phyloP scores from a whole-genome alignment of 2,329 filamentous ascomycete species.

The Xylaria sp. region DNA sequence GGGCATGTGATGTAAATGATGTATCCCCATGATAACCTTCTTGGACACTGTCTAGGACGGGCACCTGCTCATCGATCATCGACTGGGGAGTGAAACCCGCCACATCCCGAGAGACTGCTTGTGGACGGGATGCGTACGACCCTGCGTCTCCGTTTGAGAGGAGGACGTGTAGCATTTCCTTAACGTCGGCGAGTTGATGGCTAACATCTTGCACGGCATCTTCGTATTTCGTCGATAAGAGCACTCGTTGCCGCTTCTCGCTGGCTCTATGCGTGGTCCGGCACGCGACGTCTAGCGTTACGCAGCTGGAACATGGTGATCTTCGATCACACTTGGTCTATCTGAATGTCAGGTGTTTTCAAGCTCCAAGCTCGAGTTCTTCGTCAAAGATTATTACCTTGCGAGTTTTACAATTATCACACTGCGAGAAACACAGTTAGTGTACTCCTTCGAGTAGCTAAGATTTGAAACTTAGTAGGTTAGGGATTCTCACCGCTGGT shows the following conservation, averaged over 20 bases:
- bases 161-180: constrained; percentile 42
- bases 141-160: constrained; percentile 30
- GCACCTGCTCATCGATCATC: constrained; percentile 45
- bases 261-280: constrained; percentile 39
- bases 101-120: constrained; percentile 10
- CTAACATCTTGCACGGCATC: constrained; percentile 47
- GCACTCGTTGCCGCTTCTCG: constrained; percentile 48
- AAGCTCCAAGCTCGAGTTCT: background rate
- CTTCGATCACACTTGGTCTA: constrained; percentile 48
- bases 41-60: constrained; percentile 36
- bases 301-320: constrained; percentile 46
- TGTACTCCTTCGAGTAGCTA: background rate
- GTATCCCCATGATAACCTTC: constrained; percentile 46
- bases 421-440: constrained; percentile 33
- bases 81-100: constrained; percentile 37
- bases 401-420: constrained; percentile 44
- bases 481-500: constrained; percentile 40
- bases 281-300: constrained; percentile 45
- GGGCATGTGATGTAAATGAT: constrained; percentile 45
- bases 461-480: background rate
- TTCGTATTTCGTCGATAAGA: constrained; percentile 47
- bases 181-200: constrained; percentile 44
- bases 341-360: background rate
- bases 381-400: constrained; percentile 37
- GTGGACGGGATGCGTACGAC: background rate